These are phyloP conservation scores for Echinosphaeria canescens DNA, from an alignment of 2,329 filamentous ascomycete genomes.

Conservation along the genomic window DNA sequence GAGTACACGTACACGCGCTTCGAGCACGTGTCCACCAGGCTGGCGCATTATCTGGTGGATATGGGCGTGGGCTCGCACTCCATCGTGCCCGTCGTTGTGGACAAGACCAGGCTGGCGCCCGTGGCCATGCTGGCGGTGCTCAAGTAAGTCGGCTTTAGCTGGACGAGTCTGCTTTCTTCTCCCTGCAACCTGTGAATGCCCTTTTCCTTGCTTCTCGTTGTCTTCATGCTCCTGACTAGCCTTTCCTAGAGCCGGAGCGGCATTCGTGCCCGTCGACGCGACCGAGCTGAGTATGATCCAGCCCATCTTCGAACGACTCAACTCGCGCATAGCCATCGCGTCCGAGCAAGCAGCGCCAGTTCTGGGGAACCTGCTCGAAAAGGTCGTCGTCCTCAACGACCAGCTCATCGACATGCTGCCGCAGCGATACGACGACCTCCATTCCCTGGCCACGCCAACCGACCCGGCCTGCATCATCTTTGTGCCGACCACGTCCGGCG, in stretches of 20 bases:
- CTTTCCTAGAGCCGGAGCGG: slow-evolving; percentile 20
- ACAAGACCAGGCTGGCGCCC: slow-evolving; percentile 48
- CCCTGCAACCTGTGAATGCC: too few species aligned
- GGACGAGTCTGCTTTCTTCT: too few species aligned
- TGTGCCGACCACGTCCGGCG: slow-evolving; percentile 35
- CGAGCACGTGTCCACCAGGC: slow-evolving; percentile 13
- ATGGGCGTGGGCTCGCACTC: slow-evolving; percentile 26
- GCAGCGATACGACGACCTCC: slow-evolving; percentile 2
- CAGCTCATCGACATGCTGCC: slow-evolving; percentile 6
- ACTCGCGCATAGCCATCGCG: slow-evolving; percentile 19
- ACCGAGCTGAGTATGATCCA: slow-evolving; percentile 18
- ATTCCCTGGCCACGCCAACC: slow-evolving; percentile 7
- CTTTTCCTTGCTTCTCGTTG: background rate
- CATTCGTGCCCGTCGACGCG: slow-evolving; percentile 25
- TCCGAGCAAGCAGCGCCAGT: slow-evolving; percentile 18
- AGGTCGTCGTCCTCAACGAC: slow-evolving; percentile 12
- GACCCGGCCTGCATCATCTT: slow-evolving; percentile 29
- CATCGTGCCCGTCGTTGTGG: slow-evolving; percentile 43
- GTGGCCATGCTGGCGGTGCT: slow-evolving; percentile 47
- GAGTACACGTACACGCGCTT: slow-evolving; percentile 19
- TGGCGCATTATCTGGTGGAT: slow-evolving; percentile 22
- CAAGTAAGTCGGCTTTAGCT: too few species aligned
- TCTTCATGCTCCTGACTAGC: slow-evolving; percentile 11
- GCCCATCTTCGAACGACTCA: slow-evolving; percentile 19
- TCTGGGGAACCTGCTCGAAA: slow-evolving; percentile 16